These are phyloP conservation scores for Candida montana DNA, from an alignment of 805 yeast genomes.

Conservation along the genomic window DNA sequence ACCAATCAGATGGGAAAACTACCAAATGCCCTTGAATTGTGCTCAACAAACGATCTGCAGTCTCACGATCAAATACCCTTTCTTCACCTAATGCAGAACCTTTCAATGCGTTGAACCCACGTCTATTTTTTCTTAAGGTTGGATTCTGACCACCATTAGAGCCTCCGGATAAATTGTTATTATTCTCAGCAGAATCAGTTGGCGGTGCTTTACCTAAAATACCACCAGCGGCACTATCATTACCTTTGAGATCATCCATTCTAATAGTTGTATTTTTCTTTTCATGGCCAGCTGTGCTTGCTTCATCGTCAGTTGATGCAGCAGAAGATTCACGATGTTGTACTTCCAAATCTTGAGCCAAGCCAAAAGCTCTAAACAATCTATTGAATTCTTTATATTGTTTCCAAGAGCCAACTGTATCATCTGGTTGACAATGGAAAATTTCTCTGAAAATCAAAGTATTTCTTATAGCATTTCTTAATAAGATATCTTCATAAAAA, in stretches of 20 bases:
- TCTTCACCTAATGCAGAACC: conserved; percentile 32
- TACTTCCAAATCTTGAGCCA: conserved; percentile 28
- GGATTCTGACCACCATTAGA: background rate
- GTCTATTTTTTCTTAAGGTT: conserved; percentile 19
- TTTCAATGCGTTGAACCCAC: conserved; percentile 33
- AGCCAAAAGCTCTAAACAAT: conserved; percentile 50
- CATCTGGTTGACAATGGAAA: conserved; percentile 94
- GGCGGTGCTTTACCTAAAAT: conserved; percentile 15
- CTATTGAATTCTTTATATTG: conserved; percentile 73
- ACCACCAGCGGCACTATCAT: conserved; percentile 1
- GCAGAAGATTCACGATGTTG: conserved; percentile 8
- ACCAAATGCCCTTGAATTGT: conserved; percentile 85
- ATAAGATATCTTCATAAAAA: conserved; percentile 85
- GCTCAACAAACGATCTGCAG: conserved; percentile 68
- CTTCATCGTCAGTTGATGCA: background rate
- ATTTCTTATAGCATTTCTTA: conserved; percentile 74
- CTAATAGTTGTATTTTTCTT: conserved; percentile 11
- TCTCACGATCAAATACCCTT: conserved; percentile 60
- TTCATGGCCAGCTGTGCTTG: background rate
- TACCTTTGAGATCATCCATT: conserved; percentile 7
- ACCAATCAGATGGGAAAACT: conserved; percentile 90
- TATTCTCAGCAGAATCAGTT: background rate
- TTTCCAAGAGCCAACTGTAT: conserved; percentile 82
- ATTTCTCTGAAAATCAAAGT: conserved; percentile 77
- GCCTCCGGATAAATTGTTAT: background rate